Base-by-base conservation (phyloP, 1,284 basidiomycete genomes). In the Puccinia coronata region DNA sequence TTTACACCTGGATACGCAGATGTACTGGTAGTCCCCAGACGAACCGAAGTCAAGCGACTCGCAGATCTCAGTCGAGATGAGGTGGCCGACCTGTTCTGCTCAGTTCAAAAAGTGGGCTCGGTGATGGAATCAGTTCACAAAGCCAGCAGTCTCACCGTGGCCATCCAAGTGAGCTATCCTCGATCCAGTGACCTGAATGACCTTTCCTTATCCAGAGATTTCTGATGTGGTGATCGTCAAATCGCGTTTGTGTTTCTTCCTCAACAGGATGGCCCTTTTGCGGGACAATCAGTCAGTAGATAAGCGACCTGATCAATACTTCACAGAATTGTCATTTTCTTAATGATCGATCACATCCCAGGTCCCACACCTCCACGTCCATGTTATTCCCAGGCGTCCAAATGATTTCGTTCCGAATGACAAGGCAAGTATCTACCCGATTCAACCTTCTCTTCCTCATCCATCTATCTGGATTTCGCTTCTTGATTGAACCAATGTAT, bases 381-480 rank as follows among this genome's bases (percentile, higher is more conserved):
- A 86, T 82, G 82, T 86, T 18, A 75, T 86, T n/a, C 85, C 85
- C 12, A 82, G 85, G 3, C 83, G 83, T 36, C 80, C 81, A 49
- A 83, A 84, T 31, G 85, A 86, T 69, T 83, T 86, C 72, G 78
- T 79, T 67, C 85, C 85, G 0, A 85, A 84, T 43, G 85, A 86
- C 59, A 69, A 82, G 18, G 80, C 86, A 25, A 84, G 86, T 80
- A 79, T 82, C 18, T 43, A 5, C 12, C 36, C 18, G 81, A 83
- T 41, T 82, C 84, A 6, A 83, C 83, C n/a, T 36, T 80, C 0
- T 41, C 41, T 49, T 8, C n/a, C 25, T 5, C 36, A 25, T 59
- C n/a, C 16, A 9, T 4, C 25, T 16, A 36, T 20, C 20, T 3
- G 4, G n/a, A 36, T 23, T 51, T 36, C 0, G 23, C 34, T 47